Evolutionary conservation across 2,329 filamentous ascomycete genomes (phyloP), one percentile per base, ranked within the genome.

Genomic region (Didymella sp.): DNA sequence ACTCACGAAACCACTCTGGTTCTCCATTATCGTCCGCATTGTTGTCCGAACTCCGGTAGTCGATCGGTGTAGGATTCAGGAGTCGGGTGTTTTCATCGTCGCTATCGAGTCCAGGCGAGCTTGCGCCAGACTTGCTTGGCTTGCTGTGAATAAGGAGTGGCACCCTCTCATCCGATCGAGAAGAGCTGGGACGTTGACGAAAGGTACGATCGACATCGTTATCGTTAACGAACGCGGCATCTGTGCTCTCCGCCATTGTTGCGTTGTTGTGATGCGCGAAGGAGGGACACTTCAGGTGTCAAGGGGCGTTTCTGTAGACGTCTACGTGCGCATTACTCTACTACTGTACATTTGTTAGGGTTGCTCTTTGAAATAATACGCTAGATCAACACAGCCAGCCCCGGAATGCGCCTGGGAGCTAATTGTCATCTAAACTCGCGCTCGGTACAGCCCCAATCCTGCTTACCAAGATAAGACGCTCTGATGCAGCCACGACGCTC

Each of bases 1-100:
- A 75, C 21, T 70, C 68, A 30, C 73, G 73, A 42, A 64, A 61
- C 75, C 74, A 77, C 46, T 71, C 69, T 6, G 61, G 46, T 35
- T 62, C 56, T 5, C 51, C 50, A n/a, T 56, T 35, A 8, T 58
- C 55, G 11, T 41, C 42, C 13, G 47, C 47, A 25, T 59, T 49
- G 22, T 51, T 59, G 15, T 60, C 57, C 31, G 45, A 53, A 22
- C 58, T 60, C 21, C 58, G 57, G 41, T 63, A 62, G 15, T 58
- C 51, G 51, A 56, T 59, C 33, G 44, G 49, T n/a, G 53, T 53
- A 21, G 51, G 58, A 15, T 66, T 60, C 24, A 74, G 53, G 25
- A 76, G 62, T 6, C 72, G 71, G 25, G 66, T 61, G 15, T 71
- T 62, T 52, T 76, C 73, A 30, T 65, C 42, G 12, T 66, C 63